Evolutionary conservation across 2,329 filamentous ascomycete genomes (phyloP), one percentile per base, ranked within the genome.

Genomic region (Trichoderma sp.): DNA sequence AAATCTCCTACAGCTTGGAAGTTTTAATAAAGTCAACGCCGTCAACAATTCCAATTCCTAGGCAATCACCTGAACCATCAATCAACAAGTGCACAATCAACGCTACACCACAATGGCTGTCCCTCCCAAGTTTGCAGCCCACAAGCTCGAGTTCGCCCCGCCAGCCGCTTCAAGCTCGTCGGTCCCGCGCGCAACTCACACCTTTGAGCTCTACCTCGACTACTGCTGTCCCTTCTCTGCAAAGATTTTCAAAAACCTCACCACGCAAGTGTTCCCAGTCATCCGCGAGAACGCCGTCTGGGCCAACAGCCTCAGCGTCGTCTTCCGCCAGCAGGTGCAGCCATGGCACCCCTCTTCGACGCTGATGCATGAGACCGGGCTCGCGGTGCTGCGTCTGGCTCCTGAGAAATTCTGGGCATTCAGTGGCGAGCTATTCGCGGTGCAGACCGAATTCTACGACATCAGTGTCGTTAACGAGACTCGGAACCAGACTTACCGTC

Each of bases 291-390:
- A 89, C 75, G 89, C 91, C 72, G 74, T 82, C 29, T 84, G 83
- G 78, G 78, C 83, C 16, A 73, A 83, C 70, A 85, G 85, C 71
- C 82, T 97, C 3, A 86, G 92, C 74, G 84, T 97, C 74, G 87
- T 98, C 76, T 92, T 97, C 84, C 91, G 94, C 61, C 94, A 95
- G 79, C 94, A 97, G 79, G 88, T 97, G 76, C 94, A 97, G 83
- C 93, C 94, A 16, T 97, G 95, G 95, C 94, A 98, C 81, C 95
- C 95, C 1, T 93, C 91, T 24, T 94, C 89, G 52, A 94, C 91
- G 7, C 85, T 94, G 13, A 85, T 88, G 68, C 92, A 95, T 83
- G 95, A 98, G 85, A 92, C 94, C 37, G 94, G 85, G 4, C 87
- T 93, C 37, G 95, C 94, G 3, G 93, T 97, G 1, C 85, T 95